Percentiles rank a stretch among this genome's conserved stretches.
These are phyloP conservation scores for Trichophyton simii DNA, from an alignment of 2,329 filamentous ascomycete genomes.

Conservation along the genomic window DNA sequence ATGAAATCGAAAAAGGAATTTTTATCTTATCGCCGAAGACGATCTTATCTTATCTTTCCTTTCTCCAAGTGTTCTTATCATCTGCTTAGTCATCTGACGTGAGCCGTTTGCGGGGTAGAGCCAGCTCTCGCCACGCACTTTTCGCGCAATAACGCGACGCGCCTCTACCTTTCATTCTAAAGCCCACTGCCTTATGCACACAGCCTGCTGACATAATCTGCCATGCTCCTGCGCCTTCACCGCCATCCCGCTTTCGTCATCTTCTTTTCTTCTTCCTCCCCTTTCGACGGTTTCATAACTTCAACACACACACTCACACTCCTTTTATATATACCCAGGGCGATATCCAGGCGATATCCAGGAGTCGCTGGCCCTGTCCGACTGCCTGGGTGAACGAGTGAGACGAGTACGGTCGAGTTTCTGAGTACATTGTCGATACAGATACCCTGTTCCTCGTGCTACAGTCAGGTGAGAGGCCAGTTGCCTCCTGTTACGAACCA, in stretches of 20 bases:
- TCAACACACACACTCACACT: neutral
- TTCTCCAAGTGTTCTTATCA: neutral
- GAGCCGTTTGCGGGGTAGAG: neutral
- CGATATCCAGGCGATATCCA: too few species aligned
- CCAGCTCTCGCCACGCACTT: neutral
- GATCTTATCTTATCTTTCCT: neutral
- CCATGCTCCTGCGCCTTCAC: neutral
- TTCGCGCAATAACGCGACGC: neutral
- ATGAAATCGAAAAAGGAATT: neutral
- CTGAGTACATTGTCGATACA: neutral
- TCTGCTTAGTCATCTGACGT: neutral
- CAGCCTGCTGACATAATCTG: neutral
- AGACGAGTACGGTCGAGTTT: neutral
- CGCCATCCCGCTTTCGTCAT: conserved; percentile 6
- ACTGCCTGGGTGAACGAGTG: neutral
- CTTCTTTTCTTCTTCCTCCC: conserved; percentile 6
- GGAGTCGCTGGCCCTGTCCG: neutral
- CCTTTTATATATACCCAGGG: neutral
- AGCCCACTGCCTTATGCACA: neutral
- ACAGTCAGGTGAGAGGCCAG: neutral
- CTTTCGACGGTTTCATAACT: neutral
- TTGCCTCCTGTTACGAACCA: neutral
- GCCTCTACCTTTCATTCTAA: neutral
- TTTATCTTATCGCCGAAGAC: neutral
- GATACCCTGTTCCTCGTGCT: neutral